Evolutionary conservation across 2,329 filamentous ascomycete species (phyloP), one percentile per base, ranked within the genome.

Genomic region (Dryadomyces quercivorus): DNA sequence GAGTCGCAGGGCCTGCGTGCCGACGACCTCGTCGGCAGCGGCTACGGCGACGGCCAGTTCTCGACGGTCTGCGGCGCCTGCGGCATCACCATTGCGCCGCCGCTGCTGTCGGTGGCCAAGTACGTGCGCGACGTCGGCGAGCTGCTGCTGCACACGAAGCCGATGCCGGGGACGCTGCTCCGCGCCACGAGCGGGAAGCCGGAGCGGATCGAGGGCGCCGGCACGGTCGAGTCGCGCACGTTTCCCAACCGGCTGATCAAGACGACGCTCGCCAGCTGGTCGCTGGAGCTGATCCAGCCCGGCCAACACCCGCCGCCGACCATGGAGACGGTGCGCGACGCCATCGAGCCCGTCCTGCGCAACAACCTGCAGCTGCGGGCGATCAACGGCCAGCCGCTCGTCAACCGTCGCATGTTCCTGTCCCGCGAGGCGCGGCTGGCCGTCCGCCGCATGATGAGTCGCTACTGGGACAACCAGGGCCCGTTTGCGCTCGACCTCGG

Each of bases 131-230:
- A 90, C 61, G 66, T 77, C 6, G 63, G 72, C 22, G 61, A 62
- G 0, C 70, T 88, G 0, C 60, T 80, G 3, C 56, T 66, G 3
- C 60, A 72, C 3, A 60, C 71, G 15, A 63, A 69, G 1, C 81
- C 85, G 0, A 80, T 91, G 72, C 81, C 84, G 0, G 85, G 86
- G 1, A 89, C 85, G 0, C 64, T 88, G 5, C 71, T 88, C 8
- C 71, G 79, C 9, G 63, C 74, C 0, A 64, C 67, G 1, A 72
- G 62, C 0, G 86, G 85, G 0, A 65, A 70, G 16, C 78, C 81
- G 0, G 63, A 70, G 34, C 51, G 59, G 1, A 59, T 70, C 1
- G 36, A 43, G 10, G 20, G 61, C 34, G 49, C 13, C 3, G 16
- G 65, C 61, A 61, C 49, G 56, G 64, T 8, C 5, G 26, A 31